Conservation (phyloP, 2,329 filamentous ascomycete genomes). For the Aureobasidium sp. region DNA sequence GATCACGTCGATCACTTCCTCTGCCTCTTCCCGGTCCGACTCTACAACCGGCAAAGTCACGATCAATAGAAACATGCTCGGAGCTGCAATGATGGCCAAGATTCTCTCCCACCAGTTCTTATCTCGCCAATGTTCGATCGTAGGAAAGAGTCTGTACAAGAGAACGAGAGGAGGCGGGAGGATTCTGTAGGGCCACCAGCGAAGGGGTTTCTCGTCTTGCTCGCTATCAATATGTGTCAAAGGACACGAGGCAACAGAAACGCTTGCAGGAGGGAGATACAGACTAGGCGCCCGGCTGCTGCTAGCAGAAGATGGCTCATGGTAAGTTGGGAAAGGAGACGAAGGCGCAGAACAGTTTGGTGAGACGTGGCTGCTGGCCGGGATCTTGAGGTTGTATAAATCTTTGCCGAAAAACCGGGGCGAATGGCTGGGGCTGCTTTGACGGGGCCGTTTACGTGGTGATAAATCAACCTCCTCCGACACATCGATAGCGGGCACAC, state of each 20-base stretch:
- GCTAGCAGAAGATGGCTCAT: slow-evolving; percentile 40
- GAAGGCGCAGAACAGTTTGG: slow-evolving; percentile 35
- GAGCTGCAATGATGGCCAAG: slow-evolving; percentile 74
- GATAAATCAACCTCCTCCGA: background rate
- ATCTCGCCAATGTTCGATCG: slow-evolving; percentile 69
- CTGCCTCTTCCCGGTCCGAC: slow-evolving; percentile 47
- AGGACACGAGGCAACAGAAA: slow-evolving; percentile 39
- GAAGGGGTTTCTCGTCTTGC: slow-evolving; percentile 37
- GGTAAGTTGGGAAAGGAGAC: slow-evolving; percentile 62
- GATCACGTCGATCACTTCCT: slow-evolving; percentile 19
- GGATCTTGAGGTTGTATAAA: slow-evolving; percentile 37
- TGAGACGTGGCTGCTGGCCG: slow-evolving; percentile 21
- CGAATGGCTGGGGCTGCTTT: slow-evolving; percentile 19
- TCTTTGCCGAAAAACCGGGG: slow-evolving; percentile 28
- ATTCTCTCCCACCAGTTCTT: slow-evolving; percentile 82
- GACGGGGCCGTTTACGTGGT: background rate
- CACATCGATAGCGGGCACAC: background rate
- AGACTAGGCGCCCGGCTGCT: slow-evolving; percentile 50
- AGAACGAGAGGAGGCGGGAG: slow-evolving; percentile 68
- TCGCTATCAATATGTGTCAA: slow-evolving; percentile 35
- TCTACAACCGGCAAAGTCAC: slow-evolving; percentile 90
- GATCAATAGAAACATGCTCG: slow-evolving; percentile 82
- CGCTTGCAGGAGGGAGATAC: slow-evolving; percentile 46
- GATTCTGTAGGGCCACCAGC: slow-evolving; percentile 75
- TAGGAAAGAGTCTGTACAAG: slow-evolving; percentile 74